phyloP scores from a whole-genome alignment of 192 early-diverging fungal genomes.

The Coemansia sp. region DNA sequence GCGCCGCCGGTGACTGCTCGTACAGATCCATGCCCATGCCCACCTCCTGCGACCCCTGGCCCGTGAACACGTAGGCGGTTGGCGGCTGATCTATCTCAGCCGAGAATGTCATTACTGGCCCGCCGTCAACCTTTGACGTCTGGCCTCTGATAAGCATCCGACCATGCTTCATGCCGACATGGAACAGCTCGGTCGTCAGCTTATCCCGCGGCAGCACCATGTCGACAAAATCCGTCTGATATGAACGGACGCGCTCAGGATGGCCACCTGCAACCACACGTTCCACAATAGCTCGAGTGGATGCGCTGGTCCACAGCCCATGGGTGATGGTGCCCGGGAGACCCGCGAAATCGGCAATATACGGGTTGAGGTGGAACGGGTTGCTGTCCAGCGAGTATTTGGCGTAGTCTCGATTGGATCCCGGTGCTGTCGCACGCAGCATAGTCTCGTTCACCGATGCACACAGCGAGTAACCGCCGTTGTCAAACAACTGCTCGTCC shows the following conservation, averaged over 20 bases:
- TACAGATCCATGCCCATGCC: slow-evolving; percentile 98
- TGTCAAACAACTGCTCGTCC: slow-evolving; percentile 66
- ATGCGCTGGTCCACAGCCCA: slow-evolving; percentile 92
- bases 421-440: slow-evolving; percentile 46
- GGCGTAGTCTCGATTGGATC: slow-evolving; percentile 76
- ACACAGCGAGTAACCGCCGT: slow-evolving; percentile 58
- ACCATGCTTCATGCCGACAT: slow-evolving; percentile 88
- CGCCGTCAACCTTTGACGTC: slow-evolving; percentile 68
- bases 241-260: slow-evolving; percentile 73
- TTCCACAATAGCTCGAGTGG: slow-evolving; percentile 86
- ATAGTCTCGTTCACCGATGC: not conserved
- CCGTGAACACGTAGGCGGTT: slow-evolving; percentile 93
- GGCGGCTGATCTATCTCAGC: slow-evolving; percentile 87
- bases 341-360: slow-evolving; percentile 81
- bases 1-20: slow-evolving; percentile 68
- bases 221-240: slow-evolving; percentile 74
- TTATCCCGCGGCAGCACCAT: slow-evolving; percentile 88
- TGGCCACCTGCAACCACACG: slow-evolving; percentile 81
- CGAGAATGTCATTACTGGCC: slow-evolving; percentile 61
- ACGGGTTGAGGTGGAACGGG: slow-evolving; percentile 90
- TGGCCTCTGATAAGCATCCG: slow-evolving; percentile 86
- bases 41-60: slow-evolving; percentile 90
- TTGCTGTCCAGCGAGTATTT: slow-evolving; percentile 77
- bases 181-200: slow-evolving; percentile 75
- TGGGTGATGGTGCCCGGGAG: slow-evolving; percentile 89